phyloP scores from a whole-genome alignment of 2,329 filamentous ascomycete genomes.

The Uncinocarpus reesii region DNA sequence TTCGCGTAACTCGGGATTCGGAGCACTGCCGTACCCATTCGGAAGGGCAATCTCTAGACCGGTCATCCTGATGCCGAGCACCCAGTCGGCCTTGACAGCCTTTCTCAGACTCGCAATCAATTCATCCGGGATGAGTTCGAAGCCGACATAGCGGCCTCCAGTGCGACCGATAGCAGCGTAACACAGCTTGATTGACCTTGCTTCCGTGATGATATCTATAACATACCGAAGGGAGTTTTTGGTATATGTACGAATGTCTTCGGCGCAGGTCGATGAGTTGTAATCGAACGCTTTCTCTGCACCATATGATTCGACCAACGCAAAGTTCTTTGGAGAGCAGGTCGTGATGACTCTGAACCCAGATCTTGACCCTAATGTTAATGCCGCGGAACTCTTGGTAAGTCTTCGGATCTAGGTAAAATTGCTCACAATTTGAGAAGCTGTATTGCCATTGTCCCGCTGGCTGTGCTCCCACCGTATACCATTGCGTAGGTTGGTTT shows the following conservation, averaged over 20 bases:
- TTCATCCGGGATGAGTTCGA: conserved; percentile 15
- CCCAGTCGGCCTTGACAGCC: conserved; percentile 16
- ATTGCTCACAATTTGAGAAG: conserved; percentile 19
- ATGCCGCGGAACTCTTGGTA: conserved; percentile 3
- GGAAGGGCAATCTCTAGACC: conserved; percentile 16
- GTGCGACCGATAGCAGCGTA: conserved; percentile 19
- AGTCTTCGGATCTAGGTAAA: too few relatives aligned
- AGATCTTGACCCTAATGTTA: conserved; percentile 10
- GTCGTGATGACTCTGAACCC: conserved; percentile 29
- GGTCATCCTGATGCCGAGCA: conserved; percentile 16
- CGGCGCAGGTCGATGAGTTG: conserved; percentile 15
- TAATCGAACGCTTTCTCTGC: conserved; percentile 28
- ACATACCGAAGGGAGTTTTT: conserved; percentile 15
- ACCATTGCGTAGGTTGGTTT: conserved; percentile 32
- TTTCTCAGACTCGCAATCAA: background rate
- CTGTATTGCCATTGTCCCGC: conserved; percentile 33
- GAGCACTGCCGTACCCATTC: conserved; percentile 6
- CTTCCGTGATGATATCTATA: conserved; percentile 15
- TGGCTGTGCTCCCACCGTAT: conserved; percentile 38
- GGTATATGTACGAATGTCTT: conserved; percentile 18
- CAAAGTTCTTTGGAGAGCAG: conserved; percentile 27
- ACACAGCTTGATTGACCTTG: conserved; percentile 17
- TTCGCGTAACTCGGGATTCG: conserved; percentile 8
- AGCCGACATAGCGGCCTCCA: conserved; percentile 20
- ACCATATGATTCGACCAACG: conserved; percentile 28